These are phyloP conservation scores for Inosperma sp. DNA, from an alignment of 768 basidiomycete genomes.

Conservation along the genomic window DNA sequence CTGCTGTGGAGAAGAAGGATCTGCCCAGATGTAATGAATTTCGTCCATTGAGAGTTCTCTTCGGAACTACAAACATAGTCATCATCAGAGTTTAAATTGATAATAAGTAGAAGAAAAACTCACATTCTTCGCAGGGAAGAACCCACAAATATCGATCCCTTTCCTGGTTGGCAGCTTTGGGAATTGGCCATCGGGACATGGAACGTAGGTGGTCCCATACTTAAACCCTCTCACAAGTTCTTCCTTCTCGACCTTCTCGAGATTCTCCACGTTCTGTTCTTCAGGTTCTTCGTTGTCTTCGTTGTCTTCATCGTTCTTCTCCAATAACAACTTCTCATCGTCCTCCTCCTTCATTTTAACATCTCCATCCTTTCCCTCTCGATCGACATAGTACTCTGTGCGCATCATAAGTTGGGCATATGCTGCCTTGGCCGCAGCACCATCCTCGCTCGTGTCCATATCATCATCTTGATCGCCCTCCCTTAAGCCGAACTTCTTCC, in stretches of 20 bases:
- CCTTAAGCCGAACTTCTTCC: constrained; percentile 69
- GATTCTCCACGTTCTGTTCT: constrained; percentile 31
- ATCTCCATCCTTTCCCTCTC: constrained; percentile 37
- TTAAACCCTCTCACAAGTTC: constrained; percentile 79
- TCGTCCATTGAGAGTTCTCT: constrained; percentile 82
- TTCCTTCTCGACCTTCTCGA: constrained; percentile 68
- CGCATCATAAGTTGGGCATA: constrained; percentile 45
- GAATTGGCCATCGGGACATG: constrained; percentile 83
- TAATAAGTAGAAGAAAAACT: constrained; percentile 13
- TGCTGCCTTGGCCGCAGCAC: constrained; percentile 28
- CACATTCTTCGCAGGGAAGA: constrained; percentile 69
- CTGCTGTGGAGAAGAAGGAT: constrained; percentile 56
- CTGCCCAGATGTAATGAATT: constrained; percentile 80
- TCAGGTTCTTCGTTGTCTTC: constrained; percentile 27
- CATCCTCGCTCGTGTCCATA: constrained; percentile 33
- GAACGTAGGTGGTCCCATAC: constrained; percentile 86
- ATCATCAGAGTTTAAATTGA: constrained; percentile 3
- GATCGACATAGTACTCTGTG: constrained; percentile 56
- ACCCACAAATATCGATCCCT: constrained; percentile 86
- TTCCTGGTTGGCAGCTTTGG: constrained; percentile 65
- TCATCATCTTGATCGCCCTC: constrained; percentile 31
- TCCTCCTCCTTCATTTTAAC: constrained; percentile 39
- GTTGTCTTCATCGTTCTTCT: constrained; percentile 17
- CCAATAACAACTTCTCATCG: constrained; percentile 23
- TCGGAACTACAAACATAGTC: constrained; percentile 53